phyloP scores from a whole-genome alignment of 1,139 yeast species.

The Sugiyamaella xylanicola region DNA sequence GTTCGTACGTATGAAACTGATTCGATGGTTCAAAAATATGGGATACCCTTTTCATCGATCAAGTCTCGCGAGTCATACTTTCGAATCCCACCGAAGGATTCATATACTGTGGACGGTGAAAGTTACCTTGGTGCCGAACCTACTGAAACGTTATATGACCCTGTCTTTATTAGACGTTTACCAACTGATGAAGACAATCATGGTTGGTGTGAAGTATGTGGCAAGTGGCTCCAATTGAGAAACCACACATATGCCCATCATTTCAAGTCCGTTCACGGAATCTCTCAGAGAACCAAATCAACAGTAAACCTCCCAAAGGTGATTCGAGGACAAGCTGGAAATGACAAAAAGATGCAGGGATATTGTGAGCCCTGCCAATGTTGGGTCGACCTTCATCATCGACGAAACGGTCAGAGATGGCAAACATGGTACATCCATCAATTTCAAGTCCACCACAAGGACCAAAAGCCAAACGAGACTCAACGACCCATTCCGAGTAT shows the following conservation, averaged over 20 bases:
- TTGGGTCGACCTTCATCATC: conserved; percentile 30
- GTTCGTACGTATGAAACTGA: conserved; percentile 17
- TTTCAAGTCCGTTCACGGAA: conserved; percentile 29
- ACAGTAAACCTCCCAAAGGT: conserved; percentile 26
- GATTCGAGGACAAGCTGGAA: conserved; percentile 26
- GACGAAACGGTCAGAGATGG: conserved; percentile 28
- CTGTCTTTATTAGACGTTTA: conserved; percentile 27
- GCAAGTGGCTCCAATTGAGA: conserved; percentile 29
- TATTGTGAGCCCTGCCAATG: conserved; percentile 26
- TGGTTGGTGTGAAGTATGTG: conserved; percentile 32
- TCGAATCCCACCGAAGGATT: conserved; percentile 22
- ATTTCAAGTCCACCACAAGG: conserved; percentile 28
- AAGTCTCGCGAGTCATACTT: conserved; percentile 20
- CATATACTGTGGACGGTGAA: conserved; percentile 25
- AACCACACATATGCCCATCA: conserved; percentile 32
- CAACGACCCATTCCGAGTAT: conserved; percentile 22
- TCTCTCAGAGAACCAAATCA: conserved; percentile 29
- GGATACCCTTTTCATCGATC: conserved; percentile 27
- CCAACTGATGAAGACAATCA: conserved; percentile 30
- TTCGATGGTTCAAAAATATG: conserved; percentile 22
- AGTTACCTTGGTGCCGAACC: conserved; percentile 31
- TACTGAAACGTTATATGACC: conserved; percentile 28
- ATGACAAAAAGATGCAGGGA: conserved; percentile 27
- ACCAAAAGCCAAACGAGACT: conserved; percentile 23
- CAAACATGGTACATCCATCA: conserved; percentile 32